phyloP scores from a whole-genome alignment of 108 stramenopile genomes.

The Discostella pseudostelligera region DNA sequence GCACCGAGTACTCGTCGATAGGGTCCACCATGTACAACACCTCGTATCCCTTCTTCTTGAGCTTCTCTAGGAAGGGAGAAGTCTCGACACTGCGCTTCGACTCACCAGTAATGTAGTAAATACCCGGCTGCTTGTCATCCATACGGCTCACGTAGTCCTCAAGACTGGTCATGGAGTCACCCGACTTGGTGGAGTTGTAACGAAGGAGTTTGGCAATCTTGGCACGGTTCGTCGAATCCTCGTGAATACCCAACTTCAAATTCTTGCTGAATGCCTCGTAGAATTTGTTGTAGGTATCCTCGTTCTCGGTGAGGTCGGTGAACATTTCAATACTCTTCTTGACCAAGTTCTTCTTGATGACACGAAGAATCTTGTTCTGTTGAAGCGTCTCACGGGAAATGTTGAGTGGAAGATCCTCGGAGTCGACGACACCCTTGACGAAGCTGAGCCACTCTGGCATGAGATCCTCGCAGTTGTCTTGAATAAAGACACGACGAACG shows the following conservation, averaged over 20 bases:
- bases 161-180: conserved; percentile 98
- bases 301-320: conserved; percentile 98
- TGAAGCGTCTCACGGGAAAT: conserved; percentile 99
- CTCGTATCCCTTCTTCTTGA: conserved; percentile 99
- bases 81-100: conserved; percentile 98
- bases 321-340: conserved; percentile 99
- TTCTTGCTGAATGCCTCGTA: conserved; percentile 99
- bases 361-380: conserved; percentile 99
- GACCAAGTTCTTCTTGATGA: conserved; percentile 99
- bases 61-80: conserved; percentile 99
- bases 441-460: conserved; percentile 99
- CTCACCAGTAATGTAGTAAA: conserved; percentile 99
- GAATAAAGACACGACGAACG: conserved; percentile 99
- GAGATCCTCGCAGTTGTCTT: conserved; percentile 99
- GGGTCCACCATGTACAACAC: conserved; percentile 99
- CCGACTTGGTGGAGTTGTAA: conserved; percentile 98
- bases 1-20: conserved; percentile 99
- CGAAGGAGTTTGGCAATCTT: conserved; percentile 99
- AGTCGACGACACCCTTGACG: conserved; percentile 99
- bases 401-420: conserved; percentile 99
- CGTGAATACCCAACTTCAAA: conserved; percentile 99
- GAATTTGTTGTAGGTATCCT: conserved; percentile 99
- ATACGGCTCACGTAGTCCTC: conserved; percentile 99
- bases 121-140: conserved; percentile 98
- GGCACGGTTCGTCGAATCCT: conserved; percentile 99